Base-by-base conservation (phyloP, 2,329 filamentous ascomycete genomes). In the Aspergillus tubingensis region DNA sequence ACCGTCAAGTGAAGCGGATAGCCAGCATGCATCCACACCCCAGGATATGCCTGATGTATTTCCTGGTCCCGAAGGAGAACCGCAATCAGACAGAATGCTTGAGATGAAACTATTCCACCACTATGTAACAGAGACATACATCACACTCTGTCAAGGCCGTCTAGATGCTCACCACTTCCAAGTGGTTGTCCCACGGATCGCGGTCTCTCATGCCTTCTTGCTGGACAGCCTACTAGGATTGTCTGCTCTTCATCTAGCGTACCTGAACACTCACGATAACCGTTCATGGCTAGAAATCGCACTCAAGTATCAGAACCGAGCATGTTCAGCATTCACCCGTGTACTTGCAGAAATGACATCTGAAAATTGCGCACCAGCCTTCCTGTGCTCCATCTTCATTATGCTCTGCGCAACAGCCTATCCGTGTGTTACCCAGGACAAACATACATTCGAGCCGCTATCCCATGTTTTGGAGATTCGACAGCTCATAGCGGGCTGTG, bases 171-270 rank as follows among this genome's bases (percentile, higher is more conserved):
- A 74, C 38, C 72, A 74, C 53, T 74, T 75, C 39, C 74, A 76
- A 44, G 70, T 71, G 23, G 66, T 69, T 6, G 69, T 76, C 6
- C 74, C 76, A 2, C 70, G 70, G 8, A 70, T 78, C 58, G 77
- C 77, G 1, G 77, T 80, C 52, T 71, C 76, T 5, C 75, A 78
- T 62, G 72, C 77, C 3, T 81, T 79, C 48, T 69, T 82, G n/a
- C 69, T 82, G 11, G 75, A 81, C 59, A 75, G 74, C 30, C 68
- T 81, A 10, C 70, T 81, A 4, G 79, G 79, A 5, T 65, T 82
- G 8, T 73, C 79, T 5, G 78, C 80, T 7, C 68, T 82, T 19
- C 80, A 82, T 57, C 64, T 80, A 13, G 76, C 75, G 19, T 74
- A 75, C 30, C 63, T 79, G 3, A 73, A 79, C 54, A 60, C 67